Percentiles rank a stretch among this genome's conserved stretches.
Conservation (phyloP, 148 eudicot species). For the Amaranthus palmeri region DNA sequence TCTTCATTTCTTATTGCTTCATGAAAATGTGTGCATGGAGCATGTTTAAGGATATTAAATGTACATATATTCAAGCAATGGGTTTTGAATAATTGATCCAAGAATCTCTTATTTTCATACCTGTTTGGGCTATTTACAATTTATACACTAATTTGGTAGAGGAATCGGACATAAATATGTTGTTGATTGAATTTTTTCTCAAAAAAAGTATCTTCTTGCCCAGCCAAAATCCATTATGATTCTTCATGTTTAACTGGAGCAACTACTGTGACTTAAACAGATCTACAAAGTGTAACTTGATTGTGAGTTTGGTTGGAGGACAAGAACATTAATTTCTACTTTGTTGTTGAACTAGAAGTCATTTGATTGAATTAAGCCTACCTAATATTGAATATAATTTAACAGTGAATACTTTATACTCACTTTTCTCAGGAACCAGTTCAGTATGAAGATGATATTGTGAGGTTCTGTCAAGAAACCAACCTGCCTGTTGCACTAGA, state of each 20-base stretch:
- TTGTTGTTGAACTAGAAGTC: neutral
- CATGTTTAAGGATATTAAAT: neutral
- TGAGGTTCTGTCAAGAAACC: conserved; percentile 83
- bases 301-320: neutral
- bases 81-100: neutral
- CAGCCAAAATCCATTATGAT: neutral
- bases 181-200: neutral
- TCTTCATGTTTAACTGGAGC: neutral
- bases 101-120: neutral
- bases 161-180: neutral
- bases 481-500: conserved; percentile 91
- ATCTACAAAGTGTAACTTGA: neutral
- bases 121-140: neutral
- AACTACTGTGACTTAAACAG: neutral
- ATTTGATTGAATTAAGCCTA: neutral
- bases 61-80: neutral
- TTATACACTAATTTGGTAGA: neutral
- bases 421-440: conserved; percentile 77
- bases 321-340: neutral
- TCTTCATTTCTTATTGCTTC: neutral
- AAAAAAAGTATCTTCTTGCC: neutral
- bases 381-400: neutral
- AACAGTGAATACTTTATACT: conserved; percentile 7
- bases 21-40: neutral
- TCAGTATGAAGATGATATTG: conserved; percentile 57